These are phyloP conservation scores for Alternaria infectoria DNA, from an alignment of 2,329 filamentous ascomycete genomes.

Conservation along the genomic window DNA sequence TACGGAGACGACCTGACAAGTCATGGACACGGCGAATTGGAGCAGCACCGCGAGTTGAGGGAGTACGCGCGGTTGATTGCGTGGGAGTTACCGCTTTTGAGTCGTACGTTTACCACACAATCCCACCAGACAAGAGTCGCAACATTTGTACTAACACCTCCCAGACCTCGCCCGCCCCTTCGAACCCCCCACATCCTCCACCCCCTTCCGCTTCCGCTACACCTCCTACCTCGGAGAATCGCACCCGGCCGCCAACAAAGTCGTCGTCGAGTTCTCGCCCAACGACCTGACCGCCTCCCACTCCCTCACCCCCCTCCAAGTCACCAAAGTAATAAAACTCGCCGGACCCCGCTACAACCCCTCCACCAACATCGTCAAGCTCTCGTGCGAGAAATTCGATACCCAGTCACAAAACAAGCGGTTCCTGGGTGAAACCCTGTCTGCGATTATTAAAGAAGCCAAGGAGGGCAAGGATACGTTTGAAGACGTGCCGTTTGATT, in stretches of 20 bases:
- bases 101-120: constrained; percentile 66
- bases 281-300: constrained; percentile 75
- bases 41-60: constrained; percentile 85
- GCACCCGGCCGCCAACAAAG: constrained; percentile 91
- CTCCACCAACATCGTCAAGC: constrained; percentile 78
- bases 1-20: constrained; percentile 84
- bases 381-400: constrained; percentile 88
- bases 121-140: no score
- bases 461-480: constrained; percentile 80
- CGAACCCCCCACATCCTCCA: constrained; percentile 67
- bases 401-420: constrained; percentile 96
- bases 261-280: constrained; percentile 87
- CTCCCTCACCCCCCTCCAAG: constrained; percentile 70
- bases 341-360: constrained; percentile 88
- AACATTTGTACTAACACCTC: not conserved
- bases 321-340: constrained; percentile 84
- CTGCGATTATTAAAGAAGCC: constrained; percentile 75
- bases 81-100: constrained; percentile 94
- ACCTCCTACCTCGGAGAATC: constrained; percentile 94
- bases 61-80: constrained; percentile 86
- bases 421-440: constrained; percentile 82
- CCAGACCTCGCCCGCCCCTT: constrained; percentile 86
- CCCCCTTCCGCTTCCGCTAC: constrained; percentile 91
- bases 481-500: constrained; percentile 86
- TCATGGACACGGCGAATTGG: constrained; percentile 83